Conservation (phyloP, 208 protist species). For the Leishmania lainsoni region DNA sequence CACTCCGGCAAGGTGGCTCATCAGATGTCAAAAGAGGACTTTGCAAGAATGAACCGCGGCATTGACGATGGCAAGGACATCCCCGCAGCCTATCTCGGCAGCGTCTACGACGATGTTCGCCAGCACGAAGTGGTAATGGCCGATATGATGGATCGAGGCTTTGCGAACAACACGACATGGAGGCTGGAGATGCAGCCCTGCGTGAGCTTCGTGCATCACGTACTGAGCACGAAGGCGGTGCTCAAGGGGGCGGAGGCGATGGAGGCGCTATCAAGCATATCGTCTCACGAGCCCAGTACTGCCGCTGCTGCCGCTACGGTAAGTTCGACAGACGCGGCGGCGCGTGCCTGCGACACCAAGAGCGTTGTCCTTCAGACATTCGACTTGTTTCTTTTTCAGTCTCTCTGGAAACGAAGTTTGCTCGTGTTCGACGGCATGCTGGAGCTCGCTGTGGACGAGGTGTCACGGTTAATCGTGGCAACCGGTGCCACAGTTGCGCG, state of each 20-base stretch:
- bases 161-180: constrained; percentile 86
- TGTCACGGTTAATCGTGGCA: constrained; percentile 25
- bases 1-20: constrained; percentile 94
- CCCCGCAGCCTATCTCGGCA: constrained; percentile 83
- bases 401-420: constrained; percentile 59
- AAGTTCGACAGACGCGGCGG: background rate
- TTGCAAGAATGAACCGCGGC: constrained; percentile 95
- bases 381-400: constrained; percentile 54
- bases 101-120: constrained; percentile 94
- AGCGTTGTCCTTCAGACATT: constrained; percentile 17
- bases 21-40: constrained; percentile 95
- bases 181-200: constrained; percentile 64
- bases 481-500: constrained; percentile 20
- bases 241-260: constrained; percentile 6
- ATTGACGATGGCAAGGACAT: constrained; percentile 95
- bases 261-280: constrained; percentile 15
- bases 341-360: background rate
- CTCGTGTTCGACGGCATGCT: constrained; percentile 59
- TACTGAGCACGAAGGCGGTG: background rate
- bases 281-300: constrained; percentile 1
- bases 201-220: constrained; percentile 22
- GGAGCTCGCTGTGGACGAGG: constrained; percentile 31
- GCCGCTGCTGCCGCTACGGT: too few species aligned
- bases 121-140: constrained; percentile 93
- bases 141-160: constrained; percentile 82